Percentiles rank a stretch among this genome's conserved stretches.
phyloP scores from a whole-genome alignment of 2,329 filamentous ascomycete genomes.

The Penicillium sp. region DNA sequence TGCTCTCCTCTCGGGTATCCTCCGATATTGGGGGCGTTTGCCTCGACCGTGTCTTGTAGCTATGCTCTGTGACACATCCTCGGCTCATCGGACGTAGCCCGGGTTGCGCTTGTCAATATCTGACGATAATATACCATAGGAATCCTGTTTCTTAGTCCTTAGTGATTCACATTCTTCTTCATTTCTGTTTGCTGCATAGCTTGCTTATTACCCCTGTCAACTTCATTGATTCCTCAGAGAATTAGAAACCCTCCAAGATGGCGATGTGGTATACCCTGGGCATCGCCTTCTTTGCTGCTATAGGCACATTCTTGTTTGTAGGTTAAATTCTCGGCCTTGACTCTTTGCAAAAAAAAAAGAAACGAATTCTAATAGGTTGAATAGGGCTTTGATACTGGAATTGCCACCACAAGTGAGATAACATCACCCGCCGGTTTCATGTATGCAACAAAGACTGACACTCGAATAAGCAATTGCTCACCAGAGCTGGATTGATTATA shows the following conservation, averaged over 20 bases:
- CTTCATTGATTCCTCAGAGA: background rate
- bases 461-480: conserved; percentile 55
- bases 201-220: background rate
- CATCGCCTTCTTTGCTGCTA: conserved; percentile 57
- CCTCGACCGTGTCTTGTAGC: conserved; percentile 2
- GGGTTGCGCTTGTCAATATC: background rate
- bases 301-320: conserved; percentile 60
- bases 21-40: conserved; percentile 21
- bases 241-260: conserved; percentile 31
- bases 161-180: background rate
- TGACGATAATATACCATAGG: conserved; percentile 6
- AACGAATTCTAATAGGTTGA: conserved; percentile 3
- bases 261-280: conserved; percentile 49
- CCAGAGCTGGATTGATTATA: conserved; percentile 60
- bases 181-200: background rate
- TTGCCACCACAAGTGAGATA: conserved; percentile 56
- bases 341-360: background rate
- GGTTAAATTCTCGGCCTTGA: conserved; percentile 20
- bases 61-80: conserved; percentile 16
- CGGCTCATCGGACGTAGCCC: conserved; percentile 22
- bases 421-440: no score
- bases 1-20: conserved; percentile 24
- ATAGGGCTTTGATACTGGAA: conserved; percentile 60
- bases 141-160: background rate
- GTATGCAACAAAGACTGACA: background rate